These are phyloP conservation scores for Talaromyces thailandensis DNA, from an alignment of 495 filamentous ascomycete species.

Conservation along the genomic window DNA sequence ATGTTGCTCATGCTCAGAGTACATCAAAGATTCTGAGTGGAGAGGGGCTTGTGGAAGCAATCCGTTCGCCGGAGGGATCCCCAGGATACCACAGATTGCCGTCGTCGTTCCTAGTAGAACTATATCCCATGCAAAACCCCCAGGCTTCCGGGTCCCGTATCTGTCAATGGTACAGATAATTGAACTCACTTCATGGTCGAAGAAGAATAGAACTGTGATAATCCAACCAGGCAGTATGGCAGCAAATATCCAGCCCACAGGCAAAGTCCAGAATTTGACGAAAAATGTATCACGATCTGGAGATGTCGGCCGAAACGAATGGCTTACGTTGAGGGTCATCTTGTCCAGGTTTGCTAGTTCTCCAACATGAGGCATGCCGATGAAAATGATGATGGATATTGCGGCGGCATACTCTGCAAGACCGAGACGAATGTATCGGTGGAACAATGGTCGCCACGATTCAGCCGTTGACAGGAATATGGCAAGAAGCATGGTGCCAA, in stretches of 20 bases:
- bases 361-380: slow-evolving; percentile 57
- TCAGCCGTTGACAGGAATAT: slow-evolving; percentile 57
- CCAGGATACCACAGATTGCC: slow-evolving; percentile 58
- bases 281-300: slow-evolving; percentile 52
- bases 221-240: slow-evolving; percentile 58
- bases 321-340: slow-evolving; percentile 50
- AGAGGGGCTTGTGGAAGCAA: slow-evolving; percentile 62
- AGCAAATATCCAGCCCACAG: slow-evolving; percentile 52
- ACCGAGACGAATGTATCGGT: slow-evolving; percentile 56
- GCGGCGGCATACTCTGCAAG: slow-evolving; percentile 62
- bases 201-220: slow-evolving; percentile 65
- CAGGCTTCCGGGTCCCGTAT: slow-evolving; percentile 57
- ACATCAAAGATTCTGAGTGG: slow-evolving; percentile 58
- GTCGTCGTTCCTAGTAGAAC: slow-evolving; percentile 60
- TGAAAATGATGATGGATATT: slow-evolving; percentile 62
- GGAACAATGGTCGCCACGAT: slow-evolving; percentile 56
- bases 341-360: slow-evolving; percentile 54
- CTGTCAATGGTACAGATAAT: slow-evolving; percentile 64
- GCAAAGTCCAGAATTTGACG: slow-evolving; percentile 58
- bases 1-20: slow-evolving; percentile 38
- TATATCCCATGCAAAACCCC: slow-evolving; percentile 65
- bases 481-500: slow-evolving; percentile 60
- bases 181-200: slow-evolving; percentile 68
- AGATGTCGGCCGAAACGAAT: slow-evolving; percentile 48
- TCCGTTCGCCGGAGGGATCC: slow-evolving; percentile 62